These are phyloP conservation scores for Actinomucor elegans DNA, from an alignment of 371 early-diverging fungal species.

Conservation along the genomic window DNA sequence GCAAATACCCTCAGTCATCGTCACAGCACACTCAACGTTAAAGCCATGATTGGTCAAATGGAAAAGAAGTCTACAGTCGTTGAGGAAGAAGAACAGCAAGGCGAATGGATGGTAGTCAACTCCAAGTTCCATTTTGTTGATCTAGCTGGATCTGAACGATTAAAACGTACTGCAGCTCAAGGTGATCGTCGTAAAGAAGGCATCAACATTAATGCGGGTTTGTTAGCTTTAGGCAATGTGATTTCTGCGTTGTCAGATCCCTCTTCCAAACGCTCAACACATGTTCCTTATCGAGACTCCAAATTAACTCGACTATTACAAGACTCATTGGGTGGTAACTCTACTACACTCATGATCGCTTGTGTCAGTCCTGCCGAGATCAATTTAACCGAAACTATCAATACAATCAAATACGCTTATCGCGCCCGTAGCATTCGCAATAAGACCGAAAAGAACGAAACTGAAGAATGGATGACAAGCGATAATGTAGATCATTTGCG, in stretches of 20 bases:
- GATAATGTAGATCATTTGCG: constrained; percentile 61
- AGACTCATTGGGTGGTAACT: constrained; percentile 94
- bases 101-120: constrained; percentile 51
- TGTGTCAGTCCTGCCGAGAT: constrained; percentile 83
- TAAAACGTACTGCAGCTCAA: constrained; percentile 93
- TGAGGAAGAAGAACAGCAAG: constrained; percentile 27
- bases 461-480: constrained; percentile 61
- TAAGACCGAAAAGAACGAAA: constrained; percentile 70
- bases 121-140: constrained; percentile 99
- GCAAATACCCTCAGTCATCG: constrained; percentile 14
- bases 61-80: constrained; percentile 20
- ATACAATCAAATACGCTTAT: constrained; percentile 92
- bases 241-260: constrained; percentile 94
- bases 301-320: constrained; percentile 97
- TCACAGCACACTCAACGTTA: constrained; percentile 35
- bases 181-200: constrained; percentile 97
- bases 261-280: constrained; percentile 49
- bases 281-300: constrained; percentile 97
- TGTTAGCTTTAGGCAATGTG: constrained; percentile 98
- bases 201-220: constrained; percentile 97
- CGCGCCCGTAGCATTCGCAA: constrained; percentile 88
- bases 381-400: constrained; percentile 87
- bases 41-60: constrained; percentile 39
- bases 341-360: constrained; percentile 91
- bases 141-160: constrained; percentile 97